Conservation (phyloP, 2,329 filamentous ascomycete species). For the Cladophialophora bantiana region DNA sequence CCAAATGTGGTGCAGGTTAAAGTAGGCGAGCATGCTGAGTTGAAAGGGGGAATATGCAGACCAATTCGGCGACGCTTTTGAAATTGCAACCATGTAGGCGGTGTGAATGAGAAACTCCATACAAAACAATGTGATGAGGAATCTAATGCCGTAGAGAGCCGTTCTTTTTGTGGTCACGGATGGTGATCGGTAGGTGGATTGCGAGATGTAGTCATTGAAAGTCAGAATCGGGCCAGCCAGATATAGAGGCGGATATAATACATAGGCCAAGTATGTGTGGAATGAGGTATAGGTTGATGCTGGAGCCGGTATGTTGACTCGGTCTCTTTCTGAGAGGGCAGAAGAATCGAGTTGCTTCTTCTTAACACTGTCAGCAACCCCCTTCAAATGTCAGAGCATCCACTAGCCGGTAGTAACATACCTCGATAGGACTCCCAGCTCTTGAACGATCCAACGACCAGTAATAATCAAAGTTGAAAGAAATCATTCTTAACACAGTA, state of each 20-base stretch:
- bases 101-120: constrained; percentile 95
- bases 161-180: constrained; percentile 76
- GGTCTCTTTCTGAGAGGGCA: constrained; percentile 85
- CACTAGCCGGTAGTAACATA: constrained; percentile 56
- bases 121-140: constrained; percentile 76
- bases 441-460: constrained; percentile 76
- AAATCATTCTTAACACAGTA: constrained; percentile 88
- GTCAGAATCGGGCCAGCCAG: constrained; percentile 91
- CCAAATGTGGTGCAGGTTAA: constrained; percentile 98
- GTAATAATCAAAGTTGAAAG: constrained; percentile 96
- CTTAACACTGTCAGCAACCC: constrained; percentile 73
- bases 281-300: constrained; percentile 73
- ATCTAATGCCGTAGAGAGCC: constrained; percentile 80
- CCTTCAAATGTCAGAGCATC: background rate
- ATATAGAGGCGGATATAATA: constrained; percentile 91
- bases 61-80: constrained; percentile 81
- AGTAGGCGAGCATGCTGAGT: constrained; percentile 87
- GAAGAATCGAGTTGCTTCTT: constrained; percentile 95
- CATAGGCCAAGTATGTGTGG: constrained; percentile 87
- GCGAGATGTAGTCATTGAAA: constrained; percentile 97
- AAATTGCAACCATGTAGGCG: constrained; percentile 92
- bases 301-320: constrained; percentile 77
- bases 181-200: constrained; percentile 74
- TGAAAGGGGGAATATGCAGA: constrained; percentile 82
- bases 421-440: constrained; percentile 76